Percentiles rank a stretch among this genome's conserved stretches.
Evolutionary conservation across 2,329 filamentous ascomycete species (phyloP).

Genomic region (Intubia oerlemansii): DNA sequence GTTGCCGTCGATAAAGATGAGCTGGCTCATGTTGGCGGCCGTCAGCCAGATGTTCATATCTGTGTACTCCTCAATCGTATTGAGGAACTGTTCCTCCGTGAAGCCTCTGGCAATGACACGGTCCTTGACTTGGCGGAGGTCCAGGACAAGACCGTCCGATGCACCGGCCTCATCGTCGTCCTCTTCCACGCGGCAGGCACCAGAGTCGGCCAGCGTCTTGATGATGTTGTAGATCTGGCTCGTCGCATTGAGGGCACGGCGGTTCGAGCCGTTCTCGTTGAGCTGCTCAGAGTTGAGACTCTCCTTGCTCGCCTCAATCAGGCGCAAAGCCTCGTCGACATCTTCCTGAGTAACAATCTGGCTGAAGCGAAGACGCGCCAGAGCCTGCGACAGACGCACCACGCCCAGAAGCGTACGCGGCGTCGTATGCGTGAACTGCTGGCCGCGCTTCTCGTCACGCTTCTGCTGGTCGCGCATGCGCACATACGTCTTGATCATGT

Average conservation of each 20-base stretch:
- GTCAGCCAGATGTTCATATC: constrained; percentile 74
- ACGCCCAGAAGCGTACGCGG: constrained; percentile 85
- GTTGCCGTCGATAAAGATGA: constrained; percentile 46
- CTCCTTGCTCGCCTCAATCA: constrained; percentile 86
- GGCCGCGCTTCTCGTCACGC: constrained; percentile 73
- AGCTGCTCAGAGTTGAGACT: constrained; percentile 62
- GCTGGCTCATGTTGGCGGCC: constrained; percentile 43
- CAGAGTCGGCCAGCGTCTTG: constrained; percentile 66
- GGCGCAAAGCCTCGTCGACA: constrained; percentile 80
- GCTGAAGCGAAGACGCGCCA: constrained; percentile 79
- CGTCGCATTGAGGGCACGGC: constrained; percentile 56
- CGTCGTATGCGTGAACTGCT: constrained; percentile 85
- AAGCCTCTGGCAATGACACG: constrained; percentile 91
- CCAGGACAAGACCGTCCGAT: constrained; percentile 40
- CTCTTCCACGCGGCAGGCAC: constrained; percentile 59
- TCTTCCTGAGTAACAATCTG: constrained; percentile 73
- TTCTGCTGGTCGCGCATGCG: constrained; percentile 83
- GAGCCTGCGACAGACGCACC: constrained; percentile 77
- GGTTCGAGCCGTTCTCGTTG: constrained; percentile 23
- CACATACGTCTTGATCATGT: constrained; percentile 93
- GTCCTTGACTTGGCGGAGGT: constrained; percentile 73
- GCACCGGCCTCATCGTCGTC: constrained; percentile 25
- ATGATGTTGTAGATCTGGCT: constrained; percentile 92
- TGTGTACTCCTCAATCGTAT: constrained; percentile 76
- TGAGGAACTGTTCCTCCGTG: constrained; percentile 78